Base-by-base conservation (phyloP, 768 basidiomycete genomes). In the Punctularia strigosozonata region DNA sequence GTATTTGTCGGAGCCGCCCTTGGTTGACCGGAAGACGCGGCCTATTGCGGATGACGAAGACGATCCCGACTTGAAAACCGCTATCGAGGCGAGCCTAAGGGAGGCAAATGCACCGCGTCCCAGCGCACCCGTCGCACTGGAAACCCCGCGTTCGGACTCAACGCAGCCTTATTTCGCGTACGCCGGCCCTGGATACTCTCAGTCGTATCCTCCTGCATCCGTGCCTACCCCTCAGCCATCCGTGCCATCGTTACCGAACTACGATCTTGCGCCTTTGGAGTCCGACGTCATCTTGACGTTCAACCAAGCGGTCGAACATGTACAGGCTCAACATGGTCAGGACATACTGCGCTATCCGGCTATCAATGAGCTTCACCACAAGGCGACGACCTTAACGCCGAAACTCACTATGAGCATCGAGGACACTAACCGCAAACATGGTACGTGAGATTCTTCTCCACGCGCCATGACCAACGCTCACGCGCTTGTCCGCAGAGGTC, bases 31-130 rank as follows among this genome's bases (percentile, higher is more conserved):
- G 50, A 62, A 66, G 33, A 60, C 55, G 40, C 69, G 68, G 37
- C 71, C 69, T 13, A 48, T 52, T 13, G 62, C 57, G 3, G 75
- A 67, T 8, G 83, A 88, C 8, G 92, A 94, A 23, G 85, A 94
- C 3, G 94, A 99, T 57, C 84, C 85, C 8, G 91, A 98, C 42
- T 65, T 99, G 15, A 75, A 69, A 42, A 86, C 94, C 15, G 95
- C 95, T 0, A 99, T 99, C 37, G 90, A 97, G 53, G 95, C 95
- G 0, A 89, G 85, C 53, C 58, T 99, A 44, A 69, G 79, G n/a
- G 95, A 99, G 50, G 80, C 73, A 3, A 77, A 68, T 42, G 78
- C 83, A 8, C 80, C 81, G 1, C 75, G 68, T 45, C 78, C 88
- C 5, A 88, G 85, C 49, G 86, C 85, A 0, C 89, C 90, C 1